Base-by-base conservation (phyloP, 129 eudicot species). In the Pittosporum tobira region DNA sequence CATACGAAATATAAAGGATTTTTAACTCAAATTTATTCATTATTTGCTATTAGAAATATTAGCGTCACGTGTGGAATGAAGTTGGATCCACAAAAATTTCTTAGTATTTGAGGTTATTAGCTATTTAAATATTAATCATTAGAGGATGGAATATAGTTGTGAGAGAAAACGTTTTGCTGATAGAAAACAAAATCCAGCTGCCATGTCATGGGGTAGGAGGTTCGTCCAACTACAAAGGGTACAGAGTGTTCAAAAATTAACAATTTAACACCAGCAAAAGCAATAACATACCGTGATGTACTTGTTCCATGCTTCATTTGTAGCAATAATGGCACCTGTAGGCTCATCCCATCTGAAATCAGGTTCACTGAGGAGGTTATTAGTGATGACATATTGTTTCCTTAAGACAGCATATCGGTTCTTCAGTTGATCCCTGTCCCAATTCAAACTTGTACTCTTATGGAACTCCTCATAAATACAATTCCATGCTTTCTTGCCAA, bases 371-470 rank as follows among this genome's bases (percentile, higher is more conserved):
- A 79, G 85, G 36, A 79, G 70, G 23, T 53, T 47, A 15, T 77
- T 52, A 21, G 63, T 67, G 48, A 34, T 47, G 43, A 27, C 51
- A 71, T 67, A 80, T 48, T 66, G 75, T 63, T 68, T 80, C 76
- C 73, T 80, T 54, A 80, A 57, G 45, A 69, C 72, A 40, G 60
- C 34, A 60, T 64, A 68, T 48, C 81, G 78, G 57, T 68, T 62
- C 68, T 71, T 80, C 55, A 80, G 58, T 58, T 80, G 86, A 6
- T 80, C 86, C 38, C 36, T 68, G 20, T 75, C 87, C 81, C 87
- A 80, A 42, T 59, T 63, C 69, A 71, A 55, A 22, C 79, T 79
- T 25, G 87, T 76, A 57, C 64, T 71, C 31, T 43, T 68, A 49
- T 60, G 72, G 31, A 80, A 80, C 52, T 69, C 77, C 42, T 76